Conservation (phyloP, 805 yeast species). For the Millerago galiae region DNA sequence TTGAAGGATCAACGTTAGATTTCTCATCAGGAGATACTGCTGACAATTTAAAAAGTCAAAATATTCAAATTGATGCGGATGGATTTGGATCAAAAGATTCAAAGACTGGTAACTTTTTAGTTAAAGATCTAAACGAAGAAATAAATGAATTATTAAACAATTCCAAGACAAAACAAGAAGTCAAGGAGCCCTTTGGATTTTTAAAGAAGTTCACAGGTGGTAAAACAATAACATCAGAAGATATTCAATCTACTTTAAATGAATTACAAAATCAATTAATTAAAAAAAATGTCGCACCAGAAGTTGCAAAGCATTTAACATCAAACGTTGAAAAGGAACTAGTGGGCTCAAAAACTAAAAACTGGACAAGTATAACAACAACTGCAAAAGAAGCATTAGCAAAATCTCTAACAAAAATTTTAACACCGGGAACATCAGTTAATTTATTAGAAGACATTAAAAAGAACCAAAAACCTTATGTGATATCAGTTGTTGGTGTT, state of each 20-base stretch:
- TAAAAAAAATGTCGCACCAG: constrained; percentile 85
- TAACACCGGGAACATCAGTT: constrained; percentile 89
- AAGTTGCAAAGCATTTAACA: constrained; percentile 70
- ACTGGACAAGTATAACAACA: constrained; percentile 65
- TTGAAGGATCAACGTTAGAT: constrained; percentile 41
- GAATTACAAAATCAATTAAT: constrained; percentile 72
- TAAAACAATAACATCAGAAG: constrained; percentile 54
- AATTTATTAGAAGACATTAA: constrained; percentile 75
- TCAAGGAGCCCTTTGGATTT: constrained; percentile 47
- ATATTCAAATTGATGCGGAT: constrained; percentile 25
- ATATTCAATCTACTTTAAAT: constrained; percentile 57
- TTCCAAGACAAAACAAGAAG: constrained; percentile 20
- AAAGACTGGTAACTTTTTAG: constrained; percentile 55
- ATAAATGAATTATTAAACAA: constrained; percentile 34
- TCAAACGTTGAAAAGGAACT: constrained; percentile 64
- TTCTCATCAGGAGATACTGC: constrained; percentile 37
- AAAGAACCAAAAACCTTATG: constrained; percentile 55
- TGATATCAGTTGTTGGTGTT: constrained; percentile 96
- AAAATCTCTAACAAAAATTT: constrained; percentile 60
- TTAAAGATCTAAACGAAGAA: constrained; percentile 54
- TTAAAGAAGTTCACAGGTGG: constrained; percentile 62
- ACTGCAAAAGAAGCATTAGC: constrained; percentile 64
- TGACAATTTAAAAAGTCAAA: constrained; percentile 12
- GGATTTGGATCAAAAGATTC: constrained; percentile 34
- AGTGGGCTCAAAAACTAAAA: constrained; percentile 64